phyloP scores from a whole-genome alignment of 495 filamentous ascomycete species.

The Penicillium verhagenii region DNA sequence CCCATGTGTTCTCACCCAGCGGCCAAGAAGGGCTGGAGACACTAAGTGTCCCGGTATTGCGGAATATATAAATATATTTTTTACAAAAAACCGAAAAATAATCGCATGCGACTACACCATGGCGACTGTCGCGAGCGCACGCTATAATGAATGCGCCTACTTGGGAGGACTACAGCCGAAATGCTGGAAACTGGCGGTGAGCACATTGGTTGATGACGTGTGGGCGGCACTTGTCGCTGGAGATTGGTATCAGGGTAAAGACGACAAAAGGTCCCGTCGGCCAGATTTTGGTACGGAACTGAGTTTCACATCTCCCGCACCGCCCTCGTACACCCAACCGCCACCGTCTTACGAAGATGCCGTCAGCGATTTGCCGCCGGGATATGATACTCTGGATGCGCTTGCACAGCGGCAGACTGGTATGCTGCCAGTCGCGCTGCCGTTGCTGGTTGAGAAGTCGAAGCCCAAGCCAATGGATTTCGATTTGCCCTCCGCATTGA shows the following conservation, averaged over 20 bases:
- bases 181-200: conserved; percentile 5
- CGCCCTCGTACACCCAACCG: conserved; percentile 24
- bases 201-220: conserved; percentile 12
- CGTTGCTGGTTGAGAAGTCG: conserved; percentile 26
- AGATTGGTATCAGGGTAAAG: background rate
- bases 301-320: conserved; percentile 13
- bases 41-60: conserved; percentile 12
- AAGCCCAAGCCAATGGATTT: conserved; percentile 21
- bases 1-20: conserved; percentile 21
- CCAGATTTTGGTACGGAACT: conserved; percentile 12
- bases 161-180: background rate
- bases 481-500: conserved; percentile 38
- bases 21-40: conserved; percentile 10
- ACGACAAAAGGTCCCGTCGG: conserved; percentile 4
- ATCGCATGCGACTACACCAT: conserved; percentile 22
- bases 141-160: conserved; percentile 1
- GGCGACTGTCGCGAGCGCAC: conserved; percentile 11
- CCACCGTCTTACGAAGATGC: conserved; percentile 48
- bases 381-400: conserved; percentile 34
- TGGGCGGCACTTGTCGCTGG: conserved; percentile 12
- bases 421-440: conserved; percentile 10
- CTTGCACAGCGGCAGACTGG: conserved; percentile 26
- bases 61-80: background rate
- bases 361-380: conserved; percentile 42
- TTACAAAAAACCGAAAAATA: background rate